These are phyloP conservation scores for Rhododendron mucronatum DNA, from an alignment of 148 eudicot genomes.

Conservation along the genomic window DNA sequence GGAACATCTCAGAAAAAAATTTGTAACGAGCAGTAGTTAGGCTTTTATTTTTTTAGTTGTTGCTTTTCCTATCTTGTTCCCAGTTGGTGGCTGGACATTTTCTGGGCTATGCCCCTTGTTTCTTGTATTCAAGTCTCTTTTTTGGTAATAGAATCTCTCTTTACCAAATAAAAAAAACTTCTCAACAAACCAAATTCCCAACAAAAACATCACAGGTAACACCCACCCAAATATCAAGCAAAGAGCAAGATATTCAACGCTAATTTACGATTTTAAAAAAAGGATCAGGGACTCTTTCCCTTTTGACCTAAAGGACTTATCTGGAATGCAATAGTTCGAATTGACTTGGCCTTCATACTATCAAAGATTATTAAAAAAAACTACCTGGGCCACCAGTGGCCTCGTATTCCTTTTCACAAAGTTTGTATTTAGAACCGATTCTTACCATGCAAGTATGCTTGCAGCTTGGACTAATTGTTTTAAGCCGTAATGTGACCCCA, in stretches of 20 bases:
- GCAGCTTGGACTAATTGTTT: neutral
- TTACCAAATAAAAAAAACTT: neutral
- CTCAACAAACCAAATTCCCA: neutral
- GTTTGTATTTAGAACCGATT: neutral
- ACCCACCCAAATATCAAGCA: neutral
- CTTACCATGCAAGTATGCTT: neutral
- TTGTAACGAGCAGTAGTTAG: no score
- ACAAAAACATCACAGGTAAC: neutral
- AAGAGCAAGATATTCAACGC: neutral
- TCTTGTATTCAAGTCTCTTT: no score
- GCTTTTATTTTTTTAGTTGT: no score
- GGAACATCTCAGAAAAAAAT: no score
- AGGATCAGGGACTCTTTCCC: neutral
- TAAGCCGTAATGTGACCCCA: neutral
- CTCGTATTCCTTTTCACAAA: neutral
- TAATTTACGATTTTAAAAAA: neutral
- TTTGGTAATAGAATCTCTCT: no score
- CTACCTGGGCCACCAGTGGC: neutral
- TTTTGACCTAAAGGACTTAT: neutral
- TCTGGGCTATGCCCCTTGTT: no score
- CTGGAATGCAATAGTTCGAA: neutral
- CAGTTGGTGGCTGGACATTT: no score
- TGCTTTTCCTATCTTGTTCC: no score
- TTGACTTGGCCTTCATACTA: no score
- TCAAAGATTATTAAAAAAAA: neutral